phyloP scores from a whole-genome alignment of 202 grass and related monocot species.

The Alloteropsis angusta region DNA sequence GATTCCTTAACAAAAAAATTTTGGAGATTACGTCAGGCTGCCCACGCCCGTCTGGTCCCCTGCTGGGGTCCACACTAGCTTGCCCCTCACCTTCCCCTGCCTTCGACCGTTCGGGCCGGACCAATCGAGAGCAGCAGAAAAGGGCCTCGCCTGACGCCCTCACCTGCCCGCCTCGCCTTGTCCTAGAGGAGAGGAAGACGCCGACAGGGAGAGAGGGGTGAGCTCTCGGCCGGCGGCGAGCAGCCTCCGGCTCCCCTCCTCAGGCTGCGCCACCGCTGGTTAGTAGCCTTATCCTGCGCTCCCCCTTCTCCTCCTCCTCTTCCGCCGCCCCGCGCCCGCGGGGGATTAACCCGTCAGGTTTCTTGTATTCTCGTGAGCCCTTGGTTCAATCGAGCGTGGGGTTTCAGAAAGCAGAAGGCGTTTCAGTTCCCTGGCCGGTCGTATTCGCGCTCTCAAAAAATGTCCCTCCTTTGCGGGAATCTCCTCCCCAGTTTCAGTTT shows the following conservation, averaged over 20 bases:
- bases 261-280: not conserved
- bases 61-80: not conserved
- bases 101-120: constrained; percentile 2
- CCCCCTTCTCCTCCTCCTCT: not conserved
- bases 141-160: not conserved
- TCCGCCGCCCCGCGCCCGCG: not conserved
- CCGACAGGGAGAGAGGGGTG: not conserved
- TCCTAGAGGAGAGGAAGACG: not conserved
- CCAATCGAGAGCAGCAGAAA: constrained; percentile 7
- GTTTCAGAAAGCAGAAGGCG: not conserved
- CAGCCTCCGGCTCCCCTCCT: not conserved
- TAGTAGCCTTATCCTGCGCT: not conserved
- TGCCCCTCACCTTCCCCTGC: not conserved
- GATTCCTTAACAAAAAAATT: not conserved
- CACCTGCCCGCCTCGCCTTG: not conserved
- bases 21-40: too few relatives aligned
- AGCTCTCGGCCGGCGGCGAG: not conserved
- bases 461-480: not conserved
- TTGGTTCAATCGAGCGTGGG: not conserved
- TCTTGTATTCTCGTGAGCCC: not conserved
- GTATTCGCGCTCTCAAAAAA: not conserved
- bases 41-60: not conserved
- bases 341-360: not conserved
- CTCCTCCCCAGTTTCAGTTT: not conserved
- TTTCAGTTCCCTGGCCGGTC: not conserved